Evolutionary conservation across 331 rosid genomes (phyloP).

Genomic region (Malus hybrid): DNA sequence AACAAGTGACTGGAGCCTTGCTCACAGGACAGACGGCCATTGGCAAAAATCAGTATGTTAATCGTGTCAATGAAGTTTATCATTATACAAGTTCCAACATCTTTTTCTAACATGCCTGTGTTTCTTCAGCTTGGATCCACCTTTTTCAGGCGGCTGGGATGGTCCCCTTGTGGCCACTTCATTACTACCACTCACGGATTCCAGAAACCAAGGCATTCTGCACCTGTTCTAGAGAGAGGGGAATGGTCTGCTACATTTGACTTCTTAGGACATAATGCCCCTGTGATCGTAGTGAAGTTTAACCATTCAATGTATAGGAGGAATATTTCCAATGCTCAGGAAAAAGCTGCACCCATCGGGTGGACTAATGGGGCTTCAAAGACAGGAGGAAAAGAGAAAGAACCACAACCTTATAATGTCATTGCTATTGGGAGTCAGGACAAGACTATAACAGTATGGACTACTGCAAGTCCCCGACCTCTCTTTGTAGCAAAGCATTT

Average conservation of each 20-base stretch:
- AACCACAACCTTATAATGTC: conserved; percentile 84
- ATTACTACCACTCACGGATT: conserved; percentile 98
- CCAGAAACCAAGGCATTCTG: conserved; percentile 99
- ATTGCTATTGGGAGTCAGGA: conserved; percentile 99
- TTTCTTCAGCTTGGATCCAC: conserved; percentile 92
- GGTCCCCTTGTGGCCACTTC: conserved; percentile 99
- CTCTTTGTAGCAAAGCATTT: conserved; percentile 98
- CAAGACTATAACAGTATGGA: conserved; percentile 95
- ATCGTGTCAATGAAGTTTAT: neutral
- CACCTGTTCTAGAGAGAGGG: conserved; percentile 98
- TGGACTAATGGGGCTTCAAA: conserved; percentile 88
- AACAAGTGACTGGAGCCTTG: conserved; percentile 99
- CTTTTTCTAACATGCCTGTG: conserved; percentile 24
- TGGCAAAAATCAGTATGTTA: conserved; percentile 91
- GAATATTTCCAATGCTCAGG: conserved; percentile 56
- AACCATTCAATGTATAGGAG: conserved; percentile 93
- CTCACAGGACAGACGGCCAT: conserved; percentile 94
- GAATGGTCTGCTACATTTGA: conserved; percentile 99
- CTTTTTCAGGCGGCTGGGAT: conserved; percentile 96
- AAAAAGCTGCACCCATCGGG: conserved; percentile 73
- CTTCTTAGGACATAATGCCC: conserved; percentile 97
- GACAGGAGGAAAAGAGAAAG: conserved; percentile 73
- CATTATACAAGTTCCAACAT: conserved; percentile 2
- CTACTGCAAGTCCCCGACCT: conserved; percentile 97
- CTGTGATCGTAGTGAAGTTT: conserved; percentile 88